Conservation (phyloP, 2,329 filamentous ascomycete genomes). For the Neocucurbitaria cava region DNA sequence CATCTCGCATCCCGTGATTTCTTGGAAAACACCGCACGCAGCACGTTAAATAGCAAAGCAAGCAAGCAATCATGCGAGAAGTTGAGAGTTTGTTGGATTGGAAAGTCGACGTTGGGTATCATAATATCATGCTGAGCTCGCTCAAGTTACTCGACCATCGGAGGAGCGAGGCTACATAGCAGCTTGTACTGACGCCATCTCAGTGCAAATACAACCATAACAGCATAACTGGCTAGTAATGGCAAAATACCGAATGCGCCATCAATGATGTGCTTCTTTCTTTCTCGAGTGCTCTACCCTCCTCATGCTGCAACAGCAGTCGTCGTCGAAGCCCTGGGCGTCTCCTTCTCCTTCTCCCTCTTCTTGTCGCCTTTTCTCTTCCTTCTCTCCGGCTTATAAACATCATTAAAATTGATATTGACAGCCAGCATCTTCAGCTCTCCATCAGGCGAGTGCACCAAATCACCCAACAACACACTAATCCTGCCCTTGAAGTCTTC, state of each 20-base stretch:
- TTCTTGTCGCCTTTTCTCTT: slow-evolving; percentile 55
- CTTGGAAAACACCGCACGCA: too few species aligned
- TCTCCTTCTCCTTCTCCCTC: slow-evolving; percentile 40
- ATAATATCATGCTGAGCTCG: neutral
- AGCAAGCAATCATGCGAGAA: too few species aligned
- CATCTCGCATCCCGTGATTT: too few species aligned
- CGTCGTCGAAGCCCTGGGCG: slow-evolving; percentile 12
- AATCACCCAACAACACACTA: slow-evolving; percentile 83
- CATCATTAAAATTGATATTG: slow-evolving; percentile 99
- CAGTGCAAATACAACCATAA: neutral
- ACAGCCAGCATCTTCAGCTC: slow-evolving; percentile 96
- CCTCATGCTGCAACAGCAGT: neutral
- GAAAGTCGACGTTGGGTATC: neutral
- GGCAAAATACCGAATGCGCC: too few species aligned
- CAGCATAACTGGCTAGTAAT: too few species aligned
- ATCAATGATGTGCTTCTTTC: neutral
- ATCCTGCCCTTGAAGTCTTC: slow-evolving; percentile 78
- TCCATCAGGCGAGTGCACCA: slow-evolving; percentile 91
- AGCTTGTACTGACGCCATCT: neutral
- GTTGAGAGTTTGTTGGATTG: too few species aligned
- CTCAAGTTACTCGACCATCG: neutral
- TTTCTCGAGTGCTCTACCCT: neutral
- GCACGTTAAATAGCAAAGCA: too few species aligned
- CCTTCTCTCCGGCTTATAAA: slow-evolving; percentile 80
- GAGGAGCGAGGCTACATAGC: neutral